Conservation (phyloP, 208 protist species). For the Blastocrithidia nonstop region DNA sequence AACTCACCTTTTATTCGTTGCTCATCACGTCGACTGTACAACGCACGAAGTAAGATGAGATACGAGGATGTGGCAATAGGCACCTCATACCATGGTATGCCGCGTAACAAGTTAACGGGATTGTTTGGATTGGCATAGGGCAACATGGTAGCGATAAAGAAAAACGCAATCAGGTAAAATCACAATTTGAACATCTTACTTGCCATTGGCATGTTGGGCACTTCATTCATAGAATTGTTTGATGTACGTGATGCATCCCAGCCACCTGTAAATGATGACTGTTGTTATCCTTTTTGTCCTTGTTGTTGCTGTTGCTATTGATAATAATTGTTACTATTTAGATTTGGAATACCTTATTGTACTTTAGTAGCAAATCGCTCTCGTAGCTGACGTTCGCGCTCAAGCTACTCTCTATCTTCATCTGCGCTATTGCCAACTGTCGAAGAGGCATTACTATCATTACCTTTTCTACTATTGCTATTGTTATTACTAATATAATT, state of each 20-base stretch:
- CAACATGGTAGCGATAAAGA: slow-evolving; percentile 29
- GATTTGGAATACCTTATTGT: slow-evolving; percentile 31
- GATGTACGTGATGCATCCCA: slow-evolving; percentile 2
- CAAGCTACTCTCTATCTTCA: slow-evolving; percentile 68
- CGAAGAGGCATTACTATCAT: slow-evolving; percentile 10
- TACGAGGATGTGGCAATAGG: slow-evolving; percentile 38
- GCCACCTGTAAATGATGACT: slow-evolving; percentile 5
- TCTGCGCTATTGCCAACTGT: too few species aligned
- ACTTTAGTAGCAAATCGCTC: slow-evolving; percentile 68
- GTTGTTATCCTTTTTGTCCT: neutral
- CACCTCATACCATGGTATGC: slow-evolving; percentile 62
- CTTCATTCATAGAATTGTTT: neutral
- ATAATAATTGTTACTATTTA: slow-evolving; percentile 4
- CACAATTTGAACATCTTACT: slow-evolving; percentile 28
- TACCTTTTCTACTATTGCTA: slow-evolving; percentile 1
- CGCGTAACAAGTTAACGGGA: slow-evolving; percentile 44
- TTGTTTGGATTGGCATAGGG: slow-evolving; percentile 33
- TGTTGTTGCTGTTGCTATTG: slow-evolving; percentile 8
- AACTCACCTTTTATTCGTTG: slow-evolving; percentile 63
- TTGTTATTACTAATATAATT: too few species aligned
- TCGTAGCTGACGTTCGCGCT: slow-evolving; percentile 56
- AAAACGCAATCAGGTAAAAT: slow-evolving; percentile 36
- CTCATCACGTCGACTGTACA: slow-evolving; percentile 48
- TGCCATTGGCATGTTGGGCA: neutral
- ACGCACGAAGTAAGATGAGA: slow-evolving; percentile 38